phyloP scores from a whole-genome alignment of 2,329 filamentous ascomycete species.

The Aspergillus sojae region DNA sequence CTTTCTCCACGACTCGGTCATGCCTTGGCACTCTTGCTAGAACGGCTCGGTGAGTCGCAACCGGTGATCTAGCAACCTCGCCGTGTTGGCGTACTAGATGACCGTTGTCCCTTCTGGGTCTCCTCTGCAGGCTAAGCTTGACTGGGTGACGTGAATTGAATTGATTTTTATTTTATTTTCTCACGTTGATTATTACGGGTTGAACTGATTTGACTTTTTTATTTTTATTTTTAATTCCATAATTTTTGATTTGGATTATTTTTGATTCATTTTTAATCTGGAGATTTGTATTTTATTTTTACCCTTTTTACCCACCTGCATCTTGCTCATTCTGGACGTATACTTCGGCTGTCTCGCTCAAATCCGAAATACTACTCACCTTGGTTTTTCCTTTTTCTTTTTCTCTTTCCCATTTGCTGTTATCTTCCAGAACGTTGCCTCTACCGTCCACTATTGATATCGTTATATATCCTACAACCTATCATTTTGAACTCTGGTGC shows the following conservation, averaged over 20 bases:
- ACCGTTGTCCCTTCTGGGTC: conserved; percentile 14
- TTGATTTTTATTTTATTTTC: neutral
- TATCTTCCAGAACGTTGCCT: conserved; percentile 24
- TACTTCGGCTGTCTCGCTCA: conserved; percentile 17
- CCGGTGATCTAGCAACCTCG: conserved; percentile 17
- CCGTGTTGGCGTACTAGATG: conserved; percentile 15
- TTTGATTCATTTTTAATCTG: neutral
- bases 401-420: conserved; percentile 1
- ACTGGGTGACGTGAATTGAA: conserved; percentile 16
- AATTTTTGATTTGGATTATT: neutral
- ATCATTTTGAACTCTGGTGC: conserved; percentile 18
- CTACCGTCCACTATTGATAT: conserved; percentile 10
- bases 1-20: conserved; percentile 19
- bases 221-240: neutral
- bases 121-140: conserved; percentile 29
- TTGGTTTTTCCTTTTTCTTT: conserved; percentile 4
- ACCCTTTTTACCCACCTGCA: conserved; percentile 22
- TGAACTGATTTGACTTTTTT: neutral
- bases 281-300: conserved; percentile 7
- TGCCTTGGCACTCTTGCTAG: conserved; percentile 23
- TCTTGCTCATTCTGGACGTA: conserved; percentile 22
- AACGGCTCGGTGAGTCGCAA: conserved; percentile 23
- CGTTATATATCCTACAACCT: conserved; percentile 16
- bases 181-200: neutral
- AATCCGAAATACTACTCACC: conserved; percentile 13